Percentiles rank a stretch among this genome's conserved stretches.
Evolutionary conservation across 805 yeast species (phyloP).

Genomic region (Lachancea sp.): DNA sequence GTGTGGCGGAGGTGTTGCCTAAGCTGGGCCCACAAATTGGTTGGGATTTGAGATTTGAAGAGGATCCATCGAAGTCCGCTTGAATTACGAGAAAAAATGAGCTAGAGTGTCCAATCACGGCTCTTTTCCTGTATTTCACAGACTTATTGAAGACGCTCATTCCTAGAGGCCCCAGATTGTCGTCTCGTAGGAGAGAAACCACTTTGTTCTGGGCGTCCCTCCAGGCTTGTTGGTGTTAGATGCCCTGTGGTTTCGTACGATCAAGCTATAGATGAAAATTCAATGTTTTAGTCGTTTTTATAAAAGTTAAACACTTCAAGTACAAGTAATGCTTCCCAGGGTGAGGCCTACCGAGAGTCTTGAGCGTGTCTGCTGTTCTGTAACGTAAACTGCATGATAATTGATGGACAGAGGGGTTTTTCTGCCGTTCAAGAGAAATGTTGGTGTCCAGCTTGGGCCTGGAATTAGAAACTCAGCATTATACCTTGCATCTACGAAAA

Average conservation of each 20-base stretch:
- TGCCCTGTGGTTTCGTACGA: too few species aligned
- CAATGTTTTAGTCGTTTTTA: too few species aligned
- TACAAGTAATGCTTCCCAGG: background rate
- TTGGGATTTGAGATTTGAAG: slow-evolving; percentile 91
- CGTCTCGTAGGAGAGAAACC: too few species aligned
- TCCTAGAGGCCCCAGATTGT: too few species aligned
- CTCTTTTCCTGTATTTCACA: too few species aligned
- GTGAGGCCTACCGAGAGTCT: background rate
- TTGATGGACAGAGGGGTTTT: slow-evolving; percentile 3
- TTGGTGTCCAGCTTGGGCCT: slow-evolving; percentile 9
- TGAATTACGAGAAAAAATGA: background rate
- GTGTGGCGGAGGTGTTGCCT: slow-evolving; percentile 93
- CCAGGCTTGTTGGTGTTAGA: too few species aligned
- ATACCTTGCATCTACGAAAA: background rate
- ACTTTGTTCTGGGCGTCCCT: too few species aligned
- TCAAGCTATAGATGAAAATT: too few species aligned
- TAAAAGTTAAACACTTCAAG: too few species aligned
- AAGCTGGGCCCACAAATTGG: slow-evolving; percentile 82
- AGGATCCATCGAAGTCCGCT: slow-evolving; percentile 23
- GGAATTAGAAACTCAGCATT: slow-evolving; percentile 8
- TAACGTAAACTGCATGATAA: background rate
- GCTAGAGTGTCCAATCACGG: background rate
- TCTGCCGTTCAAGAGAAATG: slow-evolving; percentile 5
- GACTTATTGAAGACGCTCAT: too few species aligned
- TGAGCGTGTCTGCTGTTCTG: background rate